Evolutionary conservation across 2,329 filamentous ascomycete genomes (phyloP), one percentile per base, ranked within the genome.

Genomic region (Dothistroma pini): DNA sequence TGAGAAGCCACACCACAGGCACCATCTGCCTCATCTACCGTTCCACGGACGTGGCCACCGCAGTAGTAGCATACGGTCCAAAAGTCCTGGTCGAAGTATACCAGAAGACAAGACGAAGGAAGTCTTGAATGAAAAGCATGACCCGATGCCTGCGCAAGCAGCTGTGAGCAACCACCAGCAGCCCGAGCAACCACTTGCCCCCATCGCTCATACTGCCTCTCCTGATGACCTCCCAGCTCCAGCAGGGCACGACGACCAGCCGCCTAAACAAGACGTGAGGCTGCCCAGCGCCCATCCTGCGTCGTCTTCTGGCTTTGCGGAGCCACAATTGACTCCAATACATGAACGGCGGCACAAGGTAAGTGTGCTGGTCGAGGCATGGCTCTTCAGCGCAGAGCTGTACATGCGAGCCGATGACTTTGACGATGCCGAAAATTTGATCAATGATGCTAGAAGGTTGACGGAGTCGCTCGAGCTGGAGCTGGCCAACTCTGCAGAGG

Each of bases 371-470:
- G 80, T 92, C 21, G 89, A 88, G 66, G 87, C 97, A 34, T 99
- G 95, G 95, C 81, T 97, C 9, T 89, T 95, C 72, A 91, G 97
- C 63, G 89, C 91, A 1, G 89, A 89, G 0, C 87, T 97, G 66
- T 99, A 97, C 72, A 86, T 91, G 31, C 85, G 91, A 57, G 91
- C 93, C 8, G 84, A 84, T 9, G 86, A 96, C 79, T 85, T 86
- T 58, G 88, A 93, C 21, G 93, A 97, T 73, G 87, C 90, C 12
- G 85, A 85, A 68, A 90, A 88, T 56, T 91, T 93, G 7, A 85
- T 93, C 31, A 83, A 86, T 11, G 95, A 97, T 79, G 95, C 93
- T 1, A 82, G 86, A 61, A 90, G 89, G 71, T 82, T 96, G 38
- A 87, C 91, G 1, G 82, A 88, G 66, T 79, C 77, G 0, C 81